Evolutionary conservation across 768 basidiomycete species (phyloP).

Genomic region (Mycena latifolia): DNA sequence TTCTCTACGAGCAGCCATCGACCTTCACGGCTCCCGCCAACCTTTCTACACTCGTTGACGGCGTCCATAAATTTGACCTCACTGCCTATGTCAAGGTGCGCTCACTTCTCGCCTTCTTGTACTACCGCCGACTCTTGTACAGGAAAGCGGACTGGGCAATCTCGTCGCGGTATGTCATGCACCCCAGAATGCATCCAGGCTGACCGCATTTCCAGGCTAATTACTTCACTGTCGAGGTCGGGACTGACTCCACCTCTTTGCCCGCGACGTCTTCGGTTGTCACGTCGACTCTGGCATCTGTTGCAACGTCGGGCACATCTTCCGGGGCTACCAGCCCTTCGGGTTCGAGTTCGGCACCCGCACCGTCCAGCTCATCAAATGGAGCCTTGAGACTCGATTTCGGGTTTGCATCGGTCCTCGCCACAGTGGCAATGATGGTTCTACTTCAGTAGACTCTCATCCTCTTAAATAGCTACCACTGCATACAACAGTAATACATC

Average conservation of each 20-base stretch:
- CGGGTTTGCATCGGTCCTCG: neutral
- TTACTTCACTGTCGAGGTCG: constrained; percentile 82
- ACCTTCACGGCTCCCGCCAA: constrained; percentile 72
- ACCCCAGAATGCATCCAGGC: neutral
- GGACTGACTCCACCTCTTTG: constrained; percentile 64
- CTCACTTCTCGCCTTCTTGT: neutral
- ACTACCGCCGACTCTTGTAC: constrained; percentile 14
- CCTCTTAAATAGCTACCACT: neutral
- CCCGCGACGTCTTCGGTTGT: constrained; percentile 75
- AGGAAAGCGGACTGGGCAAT: constrained; percentile 68
- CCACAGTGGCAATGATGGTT: neutral
- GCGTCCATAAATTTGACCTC: constrained; percentile 70
- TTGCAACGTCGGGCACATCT: neutral
- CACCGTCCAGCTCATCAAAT: neutral
- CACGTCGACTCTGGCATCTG: constrained; percentile 63
- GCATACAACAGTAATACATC: too few species aligned
- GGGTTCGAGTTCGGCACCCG: constrained; percentile 4
- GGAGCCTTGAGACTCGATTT: neutral
- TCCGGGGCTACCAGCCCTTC: neutral
- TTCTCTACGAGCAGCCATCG: constrained; percentile 73
- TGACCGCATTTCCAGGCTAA: constrained; percentile 57
- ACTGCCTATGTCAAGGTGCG: constrained; percentile 67
- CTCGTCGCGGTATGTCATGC: constrained; percentile 64
- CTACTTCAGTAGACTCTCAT: neutral
- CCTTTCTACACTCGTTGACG: constrained; percentile 61